Base-by-base conservation (phyloP, 208 protist species). In the Plasmodiophora brassicae region DNA sequence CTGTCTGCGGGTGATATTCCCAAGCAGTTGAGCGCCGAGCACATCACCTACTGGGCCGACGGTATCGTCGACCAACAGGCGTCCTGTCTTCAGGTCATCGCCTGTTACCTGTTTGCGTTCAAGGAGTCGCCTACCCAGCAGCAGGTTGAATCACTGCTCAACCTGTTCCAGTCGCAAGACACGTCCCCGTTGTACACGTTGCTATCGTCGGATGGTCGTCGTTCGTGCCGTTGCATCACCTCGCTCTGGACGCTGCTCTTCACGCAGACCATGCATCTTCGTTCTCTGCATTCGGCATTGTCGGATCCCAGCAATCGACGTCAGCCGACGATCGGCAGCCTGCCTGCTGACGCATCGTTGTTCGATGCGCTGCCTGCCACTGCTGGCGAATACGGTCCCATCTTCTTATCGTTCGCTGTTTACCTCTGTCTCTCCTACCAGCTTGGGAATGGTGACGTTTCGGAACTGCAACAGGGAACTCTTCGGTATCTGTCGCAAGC, bases 371-470 rank as follows among this genome's bases (percentile, higher is more conserved):
- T 78, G 5, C 41, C 65, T 5, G 5, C 14, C 14, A 14, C n/a
- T n/a, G 5, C n/a, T 5, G 32, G 32, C 5, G 65, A 78, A 5
- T 32, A 5, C 32, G 65, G 65, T n/a, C 65, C 65, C 14, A 38
- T 78, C 10, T 32, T 78, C 10, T 38, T 78, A 8, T 78, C 65
- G n/a, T 78, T n/a, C 32, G 5, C 65, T 78, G 65, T 32, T 38
- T 78, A 78, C 41, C n/a, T 78, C 20, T 78, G 65, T 38, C n/a
- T 78, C 32, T 44, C 65, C 10, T 78, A 78, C n/a, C 65, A 78
- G n/a, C n/a, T 5, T 57, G 20, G 14, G 50, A 25, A 57, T 57
- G 20, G 50, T 57, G 25, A 57, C 50, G 25, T 57, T 57, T 78
- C 65, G 5, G 5, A 8, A 5, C n/a, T 32, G n/a, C 65, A 78